These are phyloP conservation scores for Blastomyces parvus DNA, from an alignment of 2,329 filamentous ascomycete species.

Conservation along the genomic window DNA sequence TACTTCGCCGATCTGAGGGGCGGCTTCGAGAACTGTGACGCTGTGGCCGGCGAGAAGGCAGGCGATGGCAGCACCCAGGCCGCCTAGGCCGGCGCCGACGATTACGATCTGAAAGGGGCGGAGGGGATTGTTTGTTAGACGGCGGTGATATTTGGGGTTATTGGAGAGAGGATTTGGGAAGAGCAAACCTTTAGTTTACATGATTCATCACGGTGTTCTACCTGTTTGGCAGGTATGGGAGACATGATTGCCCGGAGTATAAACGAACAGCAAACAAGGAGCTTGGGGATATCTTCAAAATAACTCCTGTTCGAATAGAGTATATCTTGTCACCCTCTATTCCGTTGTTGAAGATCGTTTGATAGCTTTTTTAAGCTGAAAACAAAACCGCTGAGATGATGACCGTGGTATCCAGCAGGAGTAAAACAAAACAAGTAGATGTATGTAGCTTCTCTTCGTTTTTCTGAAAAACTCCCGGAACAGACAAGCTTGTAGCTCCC, in stretches of 20 bases:
- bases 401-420: too few relatives aligned
- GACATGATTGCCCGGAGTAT: not conserved
- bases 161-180: not conserved
- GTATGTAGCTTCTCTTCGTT: not conserved
- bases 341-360: not conserved
- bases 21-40: constrained; percentile 30
- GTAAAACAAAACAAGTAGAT: not conserved
- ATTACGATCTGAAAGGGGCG: constrained; percentile 17
- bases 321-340: not conserved
- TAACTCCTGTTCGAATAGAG: not conserved
- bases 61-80: constrained; percentile 18
- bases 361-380: not conserved
- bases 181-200: constrained; percentile 4
- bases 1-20: constrained; percentile 32
- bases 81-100: constrained; percentile 20
- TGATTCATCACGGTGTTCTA: constrained; percentile 6
- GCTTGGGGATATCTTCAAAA: not conserved
- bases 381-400: too few relatives aligned
- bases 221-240: constrained; percentile 4
- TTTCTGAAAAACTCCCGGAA: too few relatives aligned
- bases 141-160: not conserved
- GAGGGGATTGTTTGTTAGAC: not conserved
- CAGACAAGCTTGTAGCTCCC: too few relatives aligned
- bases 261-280: not conserved
- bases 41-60: constrained; percentile 16